These are phyloP conservation scores for Solanum clarkiae DNA, from an alignment of 257 asterid species.

Conservation along the genomic window DNA sequence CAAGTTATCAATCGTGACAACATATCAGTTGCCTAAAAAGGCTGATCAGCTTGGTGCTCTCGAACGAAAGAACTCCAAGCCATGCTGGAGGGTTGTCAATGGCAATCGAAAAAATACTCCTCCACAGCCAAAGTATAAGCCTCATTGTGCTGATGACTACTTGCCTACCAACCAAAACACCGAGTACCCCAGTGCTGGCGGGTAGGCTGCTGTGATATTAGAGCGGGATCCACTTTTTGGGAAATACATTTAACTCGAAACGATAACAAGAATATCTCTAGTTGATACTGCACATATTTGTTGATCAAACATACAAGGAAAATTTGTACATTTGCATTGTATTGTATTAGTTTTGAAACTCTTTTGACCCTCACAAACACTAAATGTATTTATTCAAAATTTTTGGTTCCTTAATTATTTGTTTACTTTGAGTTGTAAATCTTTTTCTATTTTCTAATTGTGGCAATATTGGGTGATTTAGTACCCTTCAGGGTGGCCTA, in stretches of 20 bases:
- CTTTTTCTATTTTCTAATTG: not conserved
- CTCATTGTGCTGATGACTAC: not conserved
- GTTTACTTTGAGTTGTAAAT: not conserved
- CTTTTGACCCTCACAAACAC: not conserved
- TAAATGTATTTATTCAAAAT: not conserved
- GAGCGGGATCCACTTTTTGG: not conserved
- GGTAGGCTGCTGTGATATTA: not conserved
- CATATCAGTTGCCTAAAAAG: slow-evolving; percentile 19
- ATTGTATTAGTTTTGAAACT: not conserved
- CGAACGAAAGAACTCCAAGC: not conserved
- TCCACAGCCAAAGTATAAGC: not conserved
- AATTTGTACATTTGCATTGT: not conserved
- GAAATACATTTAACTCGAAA: not conserved
- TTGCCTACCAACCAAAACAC: not conserved
- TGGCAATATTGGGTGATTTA: not conserved
- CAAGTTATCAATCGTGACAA: slow-evolving; percentile 21
- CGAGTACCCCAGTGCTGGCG: not conserved
- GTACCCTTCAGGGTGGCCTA: not conserved
- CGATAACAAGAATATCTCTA: not conserved
- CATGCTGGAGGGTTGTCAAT: not conserved
- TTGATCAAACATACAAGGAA: not conserved
- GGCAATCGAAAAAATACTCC: not conserved
- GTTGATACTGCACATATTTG: not conserved
- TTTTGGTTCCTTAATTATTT: not conserved
- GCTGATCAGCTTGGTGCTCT: not conserved